Base-by-base conservation (phyloP, 1,284 basidiomycete species). In the Taiwanofungus camphoratus region DNA sequence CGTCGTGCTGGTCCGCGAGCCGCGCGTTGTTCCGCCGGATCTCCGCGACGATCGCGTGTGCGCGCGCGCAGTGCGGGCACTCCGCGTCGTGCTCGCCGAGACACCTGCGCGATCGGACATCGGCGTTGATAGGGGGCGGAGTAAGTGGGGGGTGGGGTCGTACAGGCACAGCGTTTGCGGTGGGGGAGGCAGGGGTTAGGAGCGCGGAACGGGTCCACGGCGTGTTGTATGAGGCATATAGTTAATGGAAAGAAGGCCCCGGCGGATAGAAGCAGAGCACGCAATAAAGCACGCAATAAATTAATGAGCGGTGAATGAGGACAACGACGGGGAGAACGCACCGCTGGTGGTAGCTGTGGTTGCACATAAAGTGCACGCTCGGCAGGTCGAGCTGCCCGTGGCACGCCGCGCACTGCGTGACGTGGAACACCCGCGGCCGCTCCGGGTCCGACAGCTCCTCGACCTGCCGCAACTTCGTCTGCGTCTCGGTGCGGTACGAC, bases 321-420 rank as follows among this genome's bases (percentile, higher is more conserved):
- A 20, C 5, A 23, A 43, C 19, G 11, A 23, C 9, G 40, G 18
- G 16, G 18, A 16, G 18, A 15, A 68, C 66, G 16, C 40, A 89
- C 87, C 91, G 72, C 62, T 95, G 92, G 61, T 99, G 96, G 68
- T 92, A 99, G 49, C 87, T 92, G 63, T 99, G 95, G 58, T 88
- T 86, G 66, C 94, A 99, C 94, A 98, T 96, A 59, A 98, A 99
- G 64, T 99, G 94, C 3, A 98, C 77, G 46, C 81, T 87, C 0
- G 95, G 95, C 15, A 97, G 74, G 61, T 97, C 93, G 46, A 98
- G 77, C 56, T 89, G 87, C 0, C 84, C 89, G 13, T 82, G 76
- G 61, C 96, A 98, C 4, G 82, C 76, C 12, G 90, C 83, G 62
- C 95, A 99, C 30, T 90, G 75, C 3, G 92, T 93, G 52, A 94